Percentiles rank a stretch among this genome's conserved stretches.
These are phyloP conservation scores for Knufia petricola DNA, from an alignment of 2,329 filamentous ascomycete species.

Conservation along the genomic window DNA sequence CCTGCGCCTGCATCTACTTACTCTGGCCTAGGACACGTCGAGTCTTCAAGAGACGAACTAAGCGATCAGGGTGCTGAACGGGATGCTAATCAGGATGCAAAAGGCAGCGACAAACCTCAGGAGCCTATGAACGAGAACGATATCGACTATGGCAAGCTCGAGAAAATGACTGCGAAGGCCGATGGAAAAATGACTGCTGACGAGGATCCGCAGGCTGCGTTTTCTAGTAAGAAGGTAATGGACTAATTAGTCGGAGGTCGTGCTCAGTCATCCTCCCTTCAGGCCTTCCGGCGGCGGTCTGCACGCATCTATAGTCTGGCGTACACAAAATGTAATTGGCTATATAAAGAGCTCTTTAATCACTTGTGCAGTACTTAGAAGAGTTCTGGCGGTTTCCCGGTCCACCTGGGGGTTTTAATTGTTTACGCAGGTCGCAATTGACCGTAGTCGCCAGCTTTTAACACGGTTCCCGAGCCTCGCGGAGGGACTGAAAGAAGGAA, in stretches of 20 bases:
- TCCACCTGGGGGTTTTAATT: no score
- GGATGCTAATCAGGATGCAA: neutral
- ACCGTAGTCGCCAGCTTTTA: no score
- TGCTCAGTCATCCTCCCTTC: no score
- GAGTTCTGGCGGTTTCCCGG: no score
- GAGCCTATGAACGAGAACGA: slow-evolving; percentile 9
- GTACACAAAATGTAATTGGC: no score
- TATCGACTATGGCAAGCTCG: slow-evolving; percentile 8
- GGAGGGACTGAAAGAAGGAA: no score
- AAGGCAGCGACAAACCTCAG: neutral
- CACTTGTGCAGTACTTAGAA: no score
- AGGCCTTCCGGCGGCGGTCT: no score
- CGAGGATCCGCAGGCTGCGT: slow-evolving; percentile 26
- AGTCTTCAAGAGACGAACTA: neutral
- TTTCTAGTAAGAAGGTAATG: slow-evolving; percentile 28
- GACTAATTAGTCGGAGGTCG: slow-evolving; percentile 9
- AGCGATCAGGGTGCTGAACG: neutral
- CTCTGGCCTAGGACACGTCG: neutral
- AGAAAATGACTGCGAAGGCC: slow-evolving; percentile 12
- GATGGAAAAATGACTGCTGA: slow-evolving; percentile 9
- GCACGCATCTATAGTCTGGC: no score
- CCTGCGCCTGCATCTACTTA: slow-evolving; percentile 1
- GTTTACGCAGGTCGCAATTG: no score
- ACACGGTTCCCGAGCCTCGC: no score
- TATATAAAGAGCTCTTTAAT: no score